Base-by-base conservation (phyloP, 2,329 filamentous ascomycete species). In the Parascedosporium putredinis region DNA sequence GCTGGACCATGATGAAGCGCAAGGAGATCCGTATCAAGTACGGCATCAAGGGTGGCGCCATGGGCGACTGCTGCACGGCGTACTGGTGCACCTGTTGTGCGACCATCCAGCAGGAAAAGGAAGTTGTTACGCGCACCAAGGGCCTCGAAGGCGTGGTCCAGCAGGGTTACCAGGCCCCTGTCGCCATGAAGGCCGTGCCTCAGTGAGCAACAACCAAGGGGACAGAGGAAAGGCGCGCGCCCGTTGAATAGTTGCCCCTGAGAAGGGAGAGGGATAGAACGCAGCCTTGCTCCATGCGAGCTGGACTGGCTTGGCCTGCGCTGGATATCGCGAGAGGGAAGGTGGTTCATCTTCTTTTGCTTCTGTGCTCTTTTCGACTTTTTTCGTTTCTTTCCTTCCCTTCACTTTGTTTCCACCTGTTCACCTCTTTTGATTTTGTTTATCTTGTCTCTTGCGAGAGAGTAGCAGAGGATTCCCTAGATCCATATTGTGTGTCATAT, bases 41-140 rank as follows among this genome's bases (percentile, higher is more conserved):
- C 62, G 68, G 67, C 55, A 78, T 81, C 57, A 60, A 73, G 43
- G 76, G 77, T 31, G 67, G 63, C 45, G 67, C 66, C 33, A 60
- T 60, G 51, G 61, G 61, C 29, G 78, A 81, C 59, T 81, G 69
- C 63, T 73, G 71, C 55, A 60, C 64, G n/a, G 63, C 70, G 12
- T 78, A 65, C 60, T 81, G 71, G 64, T 81, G 78, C 59, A 59
- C 66, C 31, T 79, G 75, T 68, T 81, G 78, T 57, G 67, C 69
- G 5, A 61, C 79, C 51, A 68, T 79, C 54, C 78, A 82, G 64
- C 70, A 79, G 50, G 75, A 80, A 51, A 76, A 78, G 55, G 78
- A 81, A 57, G 69, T 73, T 43, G 57, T 59, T 50, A 45, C 43
- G 4, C 62, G 62, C 22, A 58, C 58, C 27, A 29, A 52, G 52